phyloP scores from a whole-genome alignment of 805 yeast genomes.

The Candida nonsorbophila region DNA sequence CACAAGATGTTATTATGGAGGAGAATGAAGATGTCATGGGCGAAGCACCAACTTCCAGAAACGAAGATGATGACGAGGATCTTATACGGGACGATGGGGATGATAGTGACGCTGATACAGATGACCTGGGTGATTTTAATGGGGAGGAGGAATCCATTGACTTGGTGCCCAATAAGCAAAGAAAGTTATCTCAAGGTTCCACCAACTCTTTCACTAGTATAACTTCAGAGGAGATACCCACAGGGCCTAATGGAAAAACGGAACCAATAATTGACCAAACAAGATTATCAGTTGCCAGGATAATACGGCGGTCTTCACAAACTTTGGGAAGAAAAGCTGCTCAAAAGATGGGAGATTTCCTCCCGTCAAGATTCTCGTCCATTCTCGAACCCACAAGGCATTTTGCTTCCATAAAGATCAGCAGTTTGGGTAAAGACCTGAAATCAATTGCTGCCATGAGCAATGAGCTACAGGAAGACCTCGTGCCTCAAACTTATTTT shows the following conservation, averaged over 20 bases:
- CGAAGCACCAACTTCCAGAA: constrained; percentile 5
- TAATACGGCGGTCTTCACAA: constrained; percentile 74
- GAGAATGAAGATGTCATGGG: constrained; percentile 15
- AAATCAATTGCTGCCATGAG: constrained; percentile 43
- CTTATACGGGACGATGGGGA: constrained; percentile 24
- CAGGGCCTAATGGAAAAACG: constrained; percentile 13
- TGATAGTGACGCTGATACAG: constrained; percentile 20
- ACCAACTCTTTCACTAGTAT: constrained; percentile 28
- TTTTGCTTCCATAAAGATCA: constrained; percentile 79
- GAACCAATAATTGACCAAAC: constrained; percentile 72
- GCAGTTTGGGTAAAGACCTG: constrained; percentile 32
- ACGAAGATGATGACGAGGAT: constrained; percentile 19
- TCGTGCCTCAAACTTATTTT: constrained; percentile 25
- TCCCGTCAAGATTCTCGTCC: constrained; percentile 76
- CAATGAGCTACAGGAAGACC: constrained; percentile 24
- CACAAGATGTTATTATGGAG: constrained; percentile 22
- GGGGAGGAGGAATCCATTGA: constrained; percentile 18
- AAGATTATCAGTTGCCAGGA: constrained; percentile 66
- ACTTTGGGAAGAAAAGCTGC: constrained; percentile 76
- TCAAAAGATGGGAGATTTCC: constrained; percentile 80
- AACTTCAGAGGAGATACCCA: constrained; percentile 22
- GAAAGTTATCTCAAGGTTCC: constrained; percentile 37
- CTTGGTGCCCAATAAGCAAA: constrained; percentile 20
- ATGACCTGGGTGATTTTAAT: constrained; percentile 14
- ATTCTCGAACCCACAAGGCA: constrained; percentile 87